Evolutionary conservation across 805 yeast species (phyloP).

Genomic region (Kodamaea nitidulidarum): DNA sequence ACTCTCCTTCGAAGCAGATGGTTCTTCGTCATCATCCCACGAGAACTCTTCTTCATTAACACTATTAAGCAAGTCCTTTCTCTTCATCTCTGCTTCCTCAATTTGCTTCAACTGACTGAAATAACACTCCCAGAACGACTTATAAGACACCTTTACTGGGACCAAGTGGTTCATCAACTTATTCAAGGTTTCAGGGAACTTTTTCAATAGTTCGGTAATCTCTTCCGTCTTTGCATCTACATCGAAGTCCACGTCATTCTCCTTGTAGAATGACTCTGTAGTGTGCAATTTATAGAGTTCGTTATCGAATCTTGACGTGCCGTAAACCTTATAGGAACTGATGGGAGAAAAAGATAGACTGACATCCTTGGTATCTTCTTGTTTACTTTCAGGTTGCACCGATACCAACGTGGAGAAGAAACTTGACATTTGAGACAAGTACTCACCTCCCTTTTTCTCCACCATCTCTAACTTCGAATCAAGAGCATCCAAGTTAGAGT

Average conservation of each 20-base stretch:
- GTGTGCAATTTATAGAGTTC: constrained; percentile 41
- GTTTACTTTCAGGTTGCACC: constrained; percentile 16
- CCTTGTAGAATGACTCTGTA: constrained; percentile 19
- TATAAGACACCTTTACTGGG: constrained; percentile 56
- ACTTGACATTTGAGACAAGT: constrained; percentile 50
- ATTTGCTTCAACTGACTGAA: constrained; percentile 52
- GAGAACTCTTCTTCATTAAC: constrained; percentile 50
- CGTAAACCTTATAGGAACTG: constrained; percentile 23
- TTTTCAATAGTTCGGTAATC: constrained; percentile 44
- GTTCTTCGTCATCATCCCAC: constrained; percentile 51
- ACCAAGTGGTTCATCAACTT: constrained; percentile 60
- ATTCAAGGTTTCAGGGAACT: constrained; percentile 47
- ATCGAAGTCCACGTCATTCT: constrained; percentile 29
- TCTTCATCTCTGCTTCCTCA: constrained; percentile 56
- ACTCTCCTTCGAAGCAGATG: constrained; percentile 9
- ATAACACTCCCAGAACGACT: constrained; percentile 73
- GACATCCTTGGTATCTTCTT: constrained; percentile 11
- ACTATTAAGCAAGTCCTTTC: constrained; percentile 56
- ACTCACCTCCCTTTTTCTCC: constrained; percentile 65
- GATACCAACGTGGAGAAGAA: constrained; percentile 43
- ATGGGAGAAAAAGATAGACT: constrained; percentile 21
- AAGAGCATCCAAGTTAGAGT: constrained; percentile 45
- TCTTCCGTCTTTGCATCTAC: constrained; percentile 48
- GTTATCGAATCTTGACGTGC: constrained; percentile 35
- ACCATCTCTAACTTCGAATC: constrained; percentile 69